Conservation (phyloP, 1,139 yeast genomes). For the Kluyveromyces sp. region DNA sequence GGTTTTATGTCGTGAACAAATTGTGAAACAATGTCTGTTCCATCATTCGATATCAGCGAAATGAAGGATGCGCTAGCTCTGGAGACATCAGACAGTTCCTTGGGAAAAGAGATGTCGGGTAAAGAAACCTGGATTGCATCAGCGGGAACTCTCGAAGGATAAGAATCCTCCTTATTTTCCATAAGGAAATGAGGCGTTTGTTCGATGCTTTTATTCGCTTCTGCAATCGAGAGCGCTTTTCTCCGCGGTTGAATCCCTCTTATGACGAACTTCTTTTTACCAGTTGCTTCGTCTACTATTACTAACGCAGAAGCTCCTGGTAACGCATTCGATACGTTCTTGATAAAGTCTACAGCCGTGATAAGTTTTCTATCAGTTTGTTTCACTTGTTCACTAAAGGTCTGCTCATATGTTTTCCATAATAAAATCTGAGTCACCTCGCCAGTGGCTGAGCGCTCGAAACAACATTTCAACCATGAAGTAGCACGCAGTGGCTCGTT, state of each 20-base stretch:
- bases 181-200: slow-evolving; percentile 9
- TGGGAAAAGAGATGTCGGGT: slow-evolving; percentile 26
- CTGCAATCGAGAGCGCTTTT: slow-evolving; percentile 39
- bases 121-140: slow-evolving; percentile 25
- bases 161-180: slow-evolving; percentile 13
- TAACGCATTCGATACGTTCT: slow-evolving; percentile 86
- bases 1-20: slow-evolving; percentile 29
- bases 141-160: slow-evolving; percentile 11
- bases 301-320: slow-evolving; percentile 95
- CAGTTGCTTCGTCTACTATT: slow-evolving; percentile 49
- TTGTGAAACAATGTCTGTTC: slow-evolving; percentile 23
- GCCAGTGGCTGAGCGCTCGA: slow-evolving; percentile 66
- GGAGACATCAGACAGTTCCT: slow-evolving; percentile 27
- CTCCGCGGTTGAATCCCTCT: slow-evolving; percentile 77
- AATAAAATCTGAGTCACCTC: slow-evolving; percentile 93
- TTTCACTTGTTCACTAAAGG: slow-evolving; percentile 51
- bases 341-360: slow-evolving; percentile 95
- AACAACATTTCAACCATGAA: slow-evolving; percentile 90
- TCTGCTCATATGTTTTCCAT: slow-evolving; percentile 92
- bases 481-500: slow-evolving; percentile 91
- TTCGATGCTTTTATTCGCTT: slow-evolving; percentile 20
- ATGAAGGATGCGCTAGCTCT: slow-evolving; percentile 30
- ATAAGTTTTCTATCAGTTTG: slow-evolving; percentile 50
- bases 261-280: slow-evolving; percentile 75
- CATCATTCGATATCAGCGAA: slow-evolving; percentile 29